These are phyloP conservation scores for Apiospora pterosperma DNA, from an alignment of 2,329 filamentous ascomycete species.

Conservation along the genomic window DNA sequence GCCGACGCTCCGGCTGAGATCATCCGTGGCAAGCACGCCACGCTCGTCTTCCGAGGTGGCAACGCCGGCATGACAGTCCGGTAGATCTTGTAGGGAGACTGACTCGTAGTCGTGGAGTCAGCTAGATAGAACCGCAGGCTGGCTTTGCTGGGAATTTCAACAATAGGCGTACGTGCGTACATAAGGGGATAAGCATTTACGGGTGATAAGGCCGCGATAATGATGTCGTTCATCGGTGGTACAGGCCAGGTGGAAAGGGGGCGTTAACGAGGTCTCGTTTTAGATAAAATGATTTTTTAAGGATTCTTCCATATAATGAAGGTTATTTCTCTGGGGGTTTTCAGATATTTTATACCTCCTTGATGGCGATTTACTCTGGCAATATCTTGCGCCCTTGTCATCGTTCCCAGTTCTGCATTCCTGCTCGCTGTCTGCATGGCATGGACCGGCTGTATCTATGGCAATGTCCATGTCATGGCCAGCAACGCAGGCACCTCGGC, in stretches of 20 bases:
- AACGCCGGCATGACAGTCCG: conserved; percentile 20
- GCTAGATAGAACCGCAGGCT: background rate
- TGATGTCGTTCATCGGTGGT: background rate
- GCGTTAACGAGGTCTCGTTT: background rate
- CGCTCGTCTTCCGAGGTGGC: conserved; percentile 45
- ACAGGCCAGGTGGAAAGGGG: background rate
- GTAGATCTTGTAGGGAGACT: background rate
- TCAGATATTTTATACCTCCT: background rate
- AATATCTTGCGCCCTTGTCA: background rate
- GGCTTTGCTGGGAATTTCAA: background rate
- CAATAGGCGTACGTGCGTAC: background rate
- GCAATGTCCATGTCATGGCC: background rate
- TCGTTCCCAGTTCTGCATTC: background rate
- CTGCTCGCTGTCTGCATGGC: background rate
- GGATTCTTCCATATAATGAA: background rate
- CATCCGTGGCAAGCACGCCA: conserved; percentile 45
- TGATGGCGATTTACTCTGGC: background rate
- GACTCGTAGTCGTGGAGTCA: background rate
- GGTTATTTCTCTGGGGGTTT: background rate
- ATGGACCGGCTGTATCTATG: background rate
- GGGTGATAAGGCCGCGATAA: background rate
- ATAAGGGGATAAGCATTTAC: background rate
- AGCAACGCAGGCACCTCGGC: background rate
- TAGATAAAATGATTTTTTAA: background rate
- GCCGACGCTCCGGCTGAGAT: conserved; percentile 26